Percentiles rank a stretch among this genome's conserved stretches.
Conservation (phyloP, 2,329 filamentous ascomycete genomes). For the Lachnellula willkommii region DNA sequence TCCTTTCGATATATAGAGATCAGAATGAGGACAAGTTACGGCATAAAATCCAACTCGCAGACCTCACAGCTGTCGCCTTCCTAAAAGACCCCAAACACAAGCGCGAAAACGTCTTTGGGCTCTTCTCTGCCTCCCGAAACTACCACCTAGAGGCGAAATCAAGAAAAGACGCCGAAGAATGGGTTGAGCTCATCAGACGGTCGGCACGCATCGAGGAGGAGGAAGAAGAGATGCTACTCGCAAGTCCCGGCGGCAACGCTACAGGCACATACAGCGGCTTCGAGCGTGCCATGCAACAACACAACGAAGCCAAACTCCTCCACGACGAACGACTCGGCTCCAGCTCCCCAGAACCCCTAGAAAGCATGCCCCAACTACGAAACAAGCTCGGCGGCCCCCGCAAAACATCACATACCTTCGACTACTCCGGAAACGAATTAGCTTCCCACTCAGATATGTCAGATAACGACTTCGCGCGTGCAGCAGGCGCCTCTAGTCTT, state of each 20-base stretch:
- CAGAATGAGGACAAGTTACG: slow-evolving; percentile 84
- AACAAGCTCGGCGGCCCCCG: slow-evolving; percentile 30
- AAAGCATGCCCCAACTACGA: slow-evolving; percentile 25
- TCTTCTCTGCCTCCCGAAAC: slow-evolving; percentile 87
- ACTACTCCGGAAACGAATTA: slow-evolving; percentile 64
- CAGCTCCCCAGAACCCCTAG: slow-evolving; percentile 57
- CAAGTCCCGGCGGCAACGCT: slow-evolving; percentile 52
- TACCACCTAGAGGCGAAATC: slow-evolving; percentile 79
- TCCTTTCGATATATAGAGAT: slow-evolving; percentile 89
- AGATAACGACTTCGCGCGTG: slow-evolving; percentile 51
- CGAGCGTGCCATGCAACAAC: slow-evolving; percentile 24
- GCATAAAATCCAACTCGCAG: slow-evolving; percentile 80
- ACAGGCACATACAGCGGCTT: slow-evolving; percentile 25
- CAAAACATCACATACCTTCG: slow-evolving; percentile 56
- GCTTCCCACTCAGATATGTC: slow-evolving; percentile 86
- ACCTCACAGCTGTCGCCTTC: slow-evolving; percentile 84
- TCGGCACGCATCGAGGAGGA: slow-evolving; percentile 84
- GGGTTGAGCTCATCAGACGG: slow-evolving; percentile 75
- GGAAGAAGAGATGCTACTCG: slow-evolving; percentile 74
- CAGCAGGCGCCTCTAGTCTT: slow-evolving; percentile 28
- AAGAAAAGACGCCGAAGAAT: slow-evolving; percentile 71
- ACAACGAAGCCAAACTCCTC: slow-evolving; percentile 21
- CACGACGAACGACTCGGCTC: slow-evolving; percentile 32
- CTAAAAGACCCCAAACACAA: slow-evolving; percentile 87
- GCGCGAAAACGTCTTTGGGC: slow-evolving; percentile 79